phyloP scores from a whole-genome alignment of 177 flowering plant species.

The Vitis hybrid region DNA sequence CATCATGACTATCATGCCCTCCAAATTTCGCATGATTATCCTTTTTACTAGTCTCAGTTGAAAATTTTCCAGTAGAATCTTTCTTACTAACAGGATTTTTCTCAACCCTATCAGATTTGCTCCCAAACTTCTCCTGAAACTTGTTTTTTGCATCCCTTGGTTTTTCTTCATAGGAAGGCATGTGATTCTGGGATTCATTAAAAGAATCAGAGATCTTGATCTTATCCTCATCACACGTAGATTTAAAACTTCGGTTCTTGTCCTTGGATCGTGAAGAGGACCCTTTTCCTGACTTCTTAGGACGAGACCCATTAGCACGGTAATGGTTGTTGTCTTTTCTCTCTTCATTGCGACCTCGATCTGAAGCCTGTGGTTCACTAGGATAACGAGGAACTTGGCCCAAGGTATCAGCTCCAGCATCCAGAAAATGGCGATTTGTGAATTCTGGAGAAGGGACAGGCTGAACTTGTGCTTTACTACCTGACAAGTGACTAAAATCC shows the following conservation, averaged over 20 bases:
- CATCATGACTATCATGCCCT: slow-evolving; percentile 28
- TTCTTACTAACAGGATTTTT: slow-evolving; percentile 36
- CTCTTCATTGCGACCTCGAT: slow-evolving; percentile 29
- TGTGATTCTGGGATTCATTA: slow-evolving; percentile 32
- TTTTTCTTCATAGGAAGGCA: slow-evolving; percentile 32
- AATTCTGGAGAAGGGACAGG: slow-evolving; percentile 27
- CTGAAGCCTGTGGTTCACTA: slow-evolving; percentile 25
- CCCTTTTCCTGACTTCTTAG: slow-evolving; percentile 50
- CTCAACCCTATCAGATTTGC: slow-evolving; percentile 34
- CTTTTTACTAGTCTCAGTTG: slow-evolving; percentile 34
- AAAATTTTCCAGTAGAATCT: slow-evolving; percentile 31
- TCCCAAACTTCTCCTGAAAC: slow-evolving; percentile 34
- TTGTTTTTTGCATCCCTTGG: slow-evolving; percentile 37
- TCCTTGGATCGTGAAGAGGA: slow-evolving; percentile 54
- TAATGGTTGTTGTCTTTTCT: slow-evolving; percentile 27
- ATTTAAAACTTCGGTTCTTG: slow-evolving; percentile 32
- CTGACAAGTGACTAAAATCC: slow-evolving; percentile 27
- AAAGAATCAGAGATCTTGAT: slow-evolving; percentile 35
- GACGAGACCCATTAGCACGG: slow-evolving; percentile 39
- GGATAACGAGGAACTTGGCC: slow-evolving; percentile 25
- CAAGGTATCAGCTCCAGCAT: slow-evolving; percentile 25
- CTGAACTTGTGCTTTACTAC: slow-evolving; percentile 26
- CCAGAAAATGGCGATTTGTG: slow-evolving; percentile 19
- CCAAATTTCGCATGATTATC: slow-evolving; percentile 30
- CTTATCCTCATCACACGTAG: slow-evolving; percentile 34